A percentile compares a stretch with the other conserved stretches of the same genome.
These are phyloP conservation scores for Cladorrhinum sp. DNA, from an alignment of 2,329 filamentous ascomycete species.

Conservation along the genomic window DNA sequence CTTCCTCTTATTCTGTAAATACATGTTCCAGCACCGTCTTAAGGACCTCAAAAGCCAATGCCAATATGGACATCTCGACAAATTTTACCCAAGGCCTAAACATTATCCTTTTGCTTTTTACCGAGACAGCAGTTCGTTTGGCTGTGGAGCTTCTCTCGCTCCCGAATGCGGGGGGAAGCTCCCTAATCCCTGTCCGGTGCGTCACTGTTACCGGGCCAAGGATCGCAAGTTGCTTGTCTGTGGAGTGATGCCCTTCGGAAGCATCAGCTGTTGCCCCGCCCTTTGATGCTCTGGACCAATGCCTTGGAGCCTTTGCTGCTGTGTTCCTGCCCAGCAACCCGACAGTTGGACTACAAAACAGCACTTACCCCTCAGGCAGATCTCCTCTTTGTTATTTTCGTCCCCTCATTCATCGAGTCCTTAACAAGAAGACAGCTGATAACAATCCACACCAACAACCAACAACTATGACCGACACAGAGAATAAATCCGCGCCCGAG, in stretches of 20 bases:
- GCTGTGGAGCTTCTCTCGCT: neutral
- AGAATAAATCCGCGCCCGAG: slow-evolving; percentile 14
- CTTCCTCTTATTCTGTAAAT: too few relatives aligned
- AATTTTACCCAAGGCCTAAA: neutral
- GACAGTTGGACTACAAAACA: slow-evolving; percentile 7
- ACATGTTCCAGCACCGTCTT: too few relatives aligned
- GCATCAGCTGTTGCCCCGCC: slow-evolving; percentile 17
- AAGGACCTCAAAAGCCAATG: neutral
- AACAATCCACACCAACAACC: neutral
- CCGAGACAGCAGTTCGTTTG: neutral
- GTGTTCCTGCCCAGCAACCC: slow-evolving; percentile 10
- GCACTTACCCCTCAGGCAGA: too few relatives aligned
- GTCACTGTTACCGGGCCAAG: slow-evolving; percentile 20
- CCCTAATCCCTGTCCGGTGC: slow-evolving; percentile 10
- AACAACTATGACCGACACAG: slow-evolving; percentile 20
- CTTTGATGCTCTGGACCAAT: neutral
- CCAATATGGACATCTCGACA: neutral
- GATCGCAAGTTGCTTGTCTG: slow-evolving; percentile 14
- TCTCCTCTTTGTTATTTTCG: neutral
- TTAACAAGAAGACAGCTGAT: neutral
- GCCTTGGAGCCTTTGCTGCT: slow-evolving; percentile 1
- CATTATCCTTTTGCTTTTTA: neutral
- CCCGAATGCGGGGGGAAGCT: neutral
- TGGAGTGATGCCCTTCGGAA: slow-evolving; percentile 5
- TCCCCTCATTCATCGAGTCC: neutral